Conservation (phyloP, 163 green algal genomes). For the Scenedesmus sp. region DNA sequence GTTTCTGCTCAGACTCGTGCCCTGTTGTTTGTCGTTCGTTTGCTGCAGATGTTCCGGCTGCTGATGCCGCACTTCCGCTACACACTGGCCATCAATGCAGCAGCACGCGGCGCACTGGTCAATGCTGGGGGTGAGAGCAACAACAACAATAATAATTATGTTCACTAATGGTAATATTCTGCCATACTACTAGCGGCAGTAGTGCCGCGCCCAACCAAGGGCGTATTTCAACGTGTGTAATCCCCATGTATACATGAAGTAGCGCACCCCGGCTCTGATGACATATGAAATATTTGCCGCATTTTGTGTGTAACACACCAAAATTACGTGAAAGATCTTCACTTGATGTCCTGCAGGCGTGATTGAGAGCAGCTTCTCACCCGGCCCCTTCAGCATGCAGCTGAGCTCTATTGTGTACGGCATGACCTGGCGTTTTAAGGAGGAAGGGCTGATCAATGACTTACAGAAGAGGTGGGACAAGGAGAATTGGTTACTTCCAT, state of each 20-base stretch:
- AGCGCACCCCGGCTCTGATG: too few species aligned
- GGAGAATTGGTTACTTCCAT: background rate
- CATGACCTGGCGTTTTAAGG: constrained; percentile 63
- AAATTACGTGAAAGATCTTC: too few species aligned
- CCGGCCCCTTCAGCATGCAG: constrained; percentile 58
- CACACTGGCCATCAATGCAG: constrained; percentile 69
- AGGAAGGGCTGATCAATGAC: constrained; percentile 60
- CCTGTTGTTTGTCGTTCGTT: background rate
- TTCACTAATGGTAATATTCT: too few species aligned
- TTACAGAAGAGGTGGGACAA: constrained; percentile 39
- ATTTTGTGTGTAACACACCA: too few species aligned
- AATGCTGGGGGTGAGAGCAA: constrained; percentile 38
- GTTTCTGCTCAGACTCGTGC: background rate
- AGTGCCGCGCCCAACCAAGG: too few species aligned
- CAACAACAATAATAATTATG: too few species aligned
- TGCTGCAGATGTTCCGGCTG: constrained; percentile 60
- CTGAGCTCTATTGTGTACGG: constrained; percentile 57
- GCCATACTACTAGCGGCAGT: too few species aligned
- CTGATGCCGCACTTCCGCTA: constrained; percentile 73
- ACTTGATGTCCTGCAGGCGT: constrained; percentile 30
- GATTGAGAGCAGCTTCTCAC: constrained; percentile 64
- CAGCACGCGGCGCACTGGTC: constrained; percentile 62
- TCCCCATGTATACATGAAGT: too few species aligned
- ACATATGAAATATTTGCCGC: too few species aligned
- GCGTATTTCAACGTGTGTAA: too few species aligned